These are phyloP conservation scores for Calendula officinalis DNA, from an alignment of 129 eudicot genomes.

Conservation along the genomic window DNA sequence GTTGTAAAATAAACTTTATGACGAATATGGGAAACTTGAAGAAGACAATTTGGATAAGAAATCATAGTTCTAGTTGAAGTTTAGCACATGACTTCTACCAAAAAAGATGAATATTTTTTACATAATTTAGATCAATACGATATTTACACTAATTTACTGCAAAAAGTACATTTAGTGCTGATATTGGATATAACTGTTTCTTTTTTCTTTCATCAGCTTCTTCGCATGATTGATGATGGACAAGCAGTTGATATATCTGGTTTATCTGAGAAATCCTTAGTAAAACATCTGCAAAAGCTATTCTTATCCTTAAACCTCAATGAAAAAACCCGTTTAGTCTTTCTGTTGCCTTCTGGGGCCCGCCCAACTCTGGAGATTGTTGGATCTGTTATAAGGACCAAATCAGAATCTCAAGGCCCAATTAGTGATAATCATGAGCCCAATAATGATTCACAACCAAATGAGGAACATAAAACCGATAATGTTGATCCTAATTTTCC, in stretches of 20 bases:
- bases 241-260: conserved; percentile 99
- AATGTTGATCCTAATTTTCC: conserved; percentile 36
- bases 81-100: too few relatives aligned
- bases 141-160: too few relatives aligned
- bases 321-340: conserved; percentile 65
- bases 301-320: conserved; percentile 79
- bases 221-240: conserved; percentile 90
- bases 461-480: conserved; percentile 25
- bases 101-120: too few relatives aligned
- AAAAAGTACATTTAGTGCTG: too few relatives aligned
- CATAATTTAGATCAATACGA: too few relatives aligned
- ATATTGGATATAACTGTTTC: background rate
- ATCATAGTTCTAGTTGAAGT: too few relatives aligned
- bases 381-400: conserved; percentile 56
- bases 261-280: conserved; percentile 71
- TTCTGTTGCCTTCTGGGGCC: conserved; percentile 64
- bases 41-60: too few relatives aligned
- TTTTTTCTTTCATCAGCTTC: conserved; percentile 56
- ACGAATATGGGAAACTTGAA: too few relatives aligned
- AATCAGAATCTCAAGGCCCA: conserved; percentile 36
- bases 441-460: conserved; percentile 30
- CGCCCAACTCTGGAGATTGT: conserved; percentile 75
- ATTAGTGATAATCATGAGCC: conserved; percentile 32
- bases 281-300: conserved; percentile 65
- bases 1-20: background rate